Evolutionary conservation across 768 basidiomycete genomes (phyloP).

Genomic region (Terana coerulea): DNA sequence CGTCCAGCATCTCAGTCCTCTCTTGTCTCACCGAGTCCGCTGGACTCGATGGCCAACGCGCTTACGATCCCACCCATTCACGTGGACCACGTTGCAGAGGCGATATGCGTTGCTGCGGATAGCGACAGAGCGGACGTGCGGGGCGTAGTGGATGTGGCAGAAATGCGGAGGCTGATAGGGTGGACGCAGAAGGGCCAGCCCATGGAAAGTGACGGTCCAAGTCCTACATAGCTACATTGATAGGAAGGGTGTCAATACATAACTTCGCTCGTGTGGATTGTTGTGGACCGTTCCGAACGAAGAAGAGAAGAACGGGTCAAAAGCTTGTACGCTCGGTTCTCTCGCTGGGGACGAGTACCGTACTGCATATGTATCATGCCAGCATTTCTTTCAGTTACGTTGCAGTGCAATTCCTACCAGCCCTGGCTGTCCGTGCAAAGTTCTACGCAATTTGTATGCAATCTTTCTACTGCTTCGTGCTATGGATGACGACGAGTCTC

Average conservation of each 20-base stretch:
- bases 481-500: not conserved
- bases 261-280: not conserved
- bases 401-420: too few species aligned
- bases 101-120: conserved; percentile 65
- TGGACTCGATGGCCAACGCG: conserved; percentile 72
- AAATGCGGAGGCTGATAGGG: conserved; percentile 75
- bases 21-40: conserved; percentile 39
- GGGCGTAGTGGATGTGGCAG: conserved; percentile 65
- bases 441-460: too few species aligned
- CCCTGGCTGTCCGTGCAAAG: too few species aligned
- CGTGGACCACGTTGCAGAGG: conserved; percentile 91
- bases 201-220: not conserved
- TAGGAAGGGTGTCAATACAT: not conserved
- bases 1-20: conserved; percentile 24
- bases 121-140: conserved; percentile 39
- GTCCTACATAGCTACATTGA: not conserved
- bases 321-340: not conserved
- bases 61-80: conserved; percentile 88
- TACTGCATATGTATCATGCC: not conserved
- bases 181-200: conserved; percentile 43
- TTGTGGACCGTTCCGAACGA: not conserved
- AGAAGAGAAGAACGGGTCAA: not conserved
- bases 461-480: too few species aligned
- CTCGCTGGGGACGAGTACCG: not conserved
- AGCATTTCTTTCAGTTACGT: too few species aligned